These are phyloP conservation scores for Chara braunii DNA, from an alignment of 139 green algal genomes.

Conservation along the genomic window DNA sequence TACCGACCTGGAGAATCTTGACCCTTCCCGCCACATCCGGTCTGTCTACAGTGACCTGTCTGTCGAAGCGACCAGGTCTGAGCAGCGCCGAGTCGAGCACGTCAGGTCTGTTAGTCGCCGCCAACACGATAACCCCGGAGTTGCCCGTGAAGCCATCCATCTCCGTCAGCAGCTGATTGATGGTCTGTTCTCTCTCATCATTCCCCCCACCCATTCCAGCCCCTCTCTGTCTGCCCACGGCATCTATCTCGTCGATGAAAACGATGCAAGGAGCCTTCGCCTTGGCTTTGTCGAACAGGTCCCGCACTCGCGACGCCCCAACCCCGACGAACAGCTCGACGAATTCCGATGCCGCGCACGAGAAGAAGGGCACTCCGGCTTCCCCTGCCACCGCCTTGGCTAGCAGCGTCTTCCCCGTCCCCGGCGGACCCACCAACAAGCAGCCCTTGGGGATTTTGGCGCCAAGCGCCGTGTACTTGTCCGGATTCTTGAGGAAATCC, in stretches of 20 bases:
- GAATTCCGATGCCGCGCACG: slow-evolving; percentile 81
- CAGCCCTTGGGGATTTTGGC: slow-evolving; percentile 95
- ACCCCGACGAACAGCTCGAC: slow-evolving; percentile 98
- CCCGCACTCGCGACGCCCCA: slow-evolving; percentile 83
- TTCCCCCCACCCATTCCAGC: slow-evolving; percentile 97
- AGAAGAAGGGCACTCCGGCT: slow-evolving; percentile 98
- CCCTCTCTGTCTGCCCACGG: slow-evolving; percentile 87
- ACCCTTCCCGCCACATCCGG: slow-evolving; percentile 49
- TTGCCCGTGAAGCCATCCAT: slow-evolving; percentile 62
- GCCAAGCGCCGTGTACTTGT: slow-evolving; percentile 89
- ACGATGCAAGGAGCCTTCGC: slow-evolving; percentile 95
- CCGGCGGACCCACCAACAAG: slow-evolving; percentile 83
- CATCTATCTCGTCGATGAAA: slow-evolving; percentile 99
- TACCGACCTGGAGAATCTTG: slow-evolving; percentile 42
- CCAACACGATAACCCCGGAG: slow-evolving; percentile 92
- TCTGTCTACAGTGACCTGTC: slow-evolving; percentile 61
- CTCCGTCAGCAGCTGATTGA: slow-evolving; percentile 90
- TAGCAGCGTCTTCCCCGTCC: slow-evolving; percentile 81
- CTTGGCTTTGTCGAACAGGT: slow-evolving; percentile 86
- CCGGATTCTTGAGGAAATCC: slow-evolving; percentile 94
- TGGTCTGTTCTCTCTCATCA: slow-evolving; percentile 98
- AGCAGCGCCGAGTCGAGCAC: slow-evolving; percentile 96
- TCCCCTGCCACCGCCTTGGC: slow-evolving; percentile 89
- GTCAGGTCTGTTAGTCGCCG: slow-evolving; percentile 94
- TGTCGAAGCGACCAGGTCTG: slow-evolving; percentile 88